phyloP scores from a whole-genome alignment of 345 rosid genomes.

The Eucalyptus decipiens region DNA sequence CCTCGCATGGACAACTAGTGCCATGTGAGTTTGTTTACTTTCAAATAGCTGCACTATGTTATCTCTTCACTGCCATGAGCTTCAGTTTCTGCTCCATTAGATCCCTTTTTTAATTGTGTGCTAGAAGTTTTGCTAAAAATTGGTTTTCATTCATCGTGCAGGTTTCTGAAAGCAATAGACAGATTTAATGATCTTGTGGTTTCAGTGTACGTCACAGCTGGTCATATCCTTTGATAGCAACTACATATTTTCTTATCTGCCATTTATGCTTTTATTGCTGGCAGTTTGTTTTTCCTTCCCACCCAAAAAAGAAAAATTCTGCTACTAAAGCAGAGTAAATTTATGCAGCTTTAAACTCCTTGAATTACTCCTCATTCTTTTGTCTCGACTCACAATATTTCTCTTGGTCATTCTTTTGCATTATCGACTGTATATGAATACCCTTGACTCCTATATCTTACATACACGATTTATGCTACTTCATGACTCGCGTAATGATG shows the following conservation, averaged over 20 bases:
- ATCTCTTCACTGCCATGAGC: neutral
- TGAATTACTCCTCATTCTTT: neutral
- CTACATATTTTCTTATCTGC: neutral
- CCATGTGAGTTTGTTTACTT: conserved; percentile 45
- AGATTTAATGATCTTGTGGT: conserved; percentile 89
- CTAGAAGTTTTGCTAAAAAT: neutral
- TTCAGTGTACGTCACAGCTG: conserved; percentile 92
- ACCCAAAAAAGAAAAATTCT: neutral
- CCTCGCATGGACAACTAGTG: conserved; percentile 94
- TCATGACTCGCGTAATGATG: conserved; percentile 92
- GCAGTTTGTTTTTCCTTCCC: neutral
- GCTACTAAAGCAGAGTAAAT: neutral
- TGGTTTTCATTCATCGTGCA: neutral
- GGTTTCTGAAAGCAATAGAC: conserved; percentile 92
- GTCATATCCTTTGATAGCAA: conserved; percentile 71
- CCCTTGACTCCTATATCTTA: conserved; percentile 34
- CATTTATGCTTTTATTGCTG: neutral
- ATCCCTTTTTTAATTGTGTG: neutral
- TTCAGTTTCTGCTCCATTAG: neutral
- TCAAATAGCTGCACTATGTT: neutral
- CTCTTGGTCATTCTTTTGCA: neutral
- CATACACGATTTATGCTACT: conserved; percentile 95
- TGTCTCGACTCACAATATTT: neutral
- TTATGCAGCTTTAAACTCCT: neutral
- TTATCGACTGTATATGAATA: neutral